phyloP scores from a whole-genome alignment of 495 filamentous ascomycete species.

The Zalerion maritima region DNA sequence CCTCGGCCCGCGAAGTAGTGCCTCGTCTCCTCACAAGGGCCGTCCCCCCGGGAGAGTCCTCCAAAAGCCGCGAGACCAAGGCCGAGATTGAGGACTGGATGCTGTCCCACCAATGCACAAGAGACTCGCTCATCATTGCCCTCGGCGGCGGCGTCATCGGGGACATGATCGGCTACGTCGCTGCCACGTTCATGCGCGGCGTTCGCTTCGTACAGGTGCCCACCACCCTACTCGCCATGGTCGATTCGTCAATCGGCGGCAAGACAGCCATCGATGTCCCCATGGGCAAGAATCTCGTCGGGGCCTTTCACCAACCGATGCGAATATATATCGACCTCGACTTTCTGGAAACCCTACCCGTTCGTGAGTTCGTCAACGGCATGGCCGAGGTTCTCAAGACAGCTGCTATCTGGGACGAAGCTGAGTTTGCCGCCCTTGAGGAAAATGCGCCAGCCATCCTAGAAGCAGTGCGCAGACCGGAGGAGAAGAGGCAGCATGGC shows the following conservation, averaged over 20 bases:
- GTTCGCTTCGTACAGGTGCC: slow-evolving; percentile 94
- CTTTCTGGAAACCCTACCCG: slow-evolving; percentile 83
- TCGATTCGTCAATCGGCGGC: slow-evolving; percentile 94
- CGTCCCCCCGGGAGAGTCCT: slow-evolving; percentile 82
- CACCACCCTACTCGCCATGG: slow-evolving; percentile 90
- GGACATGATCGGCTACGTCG: slow-evolving; percentile 93
- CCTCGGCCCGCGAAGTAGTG: slow-evolving; percentile 28
- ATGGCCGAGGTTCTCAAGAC: slow-evolving; percentile 99
- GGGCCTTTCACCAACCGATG: slow-evolving; percentile 90
- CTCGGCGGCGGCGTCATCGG: slow-evolving; percentile 96
- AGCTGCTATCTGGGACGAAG: slow-evolving; percentile 85
- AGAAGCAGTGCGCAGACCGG: slow-evolving; percentile 49
- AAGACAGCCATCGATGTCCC: slow-evolving; percentile 98
- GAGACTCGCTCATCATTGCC: slow-evolving; percentile 89
- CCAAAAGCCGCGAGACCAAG: slow-evolving; percentile 84
- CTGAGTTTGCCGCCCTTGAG: slow-evolving; percentile 76
- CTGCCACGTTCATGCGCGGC: slow-evolving; percentile 95
- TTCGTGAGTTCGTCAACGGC: slow-evolving; percentile 91
- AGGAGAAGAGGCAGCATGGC: slow-evolving; percentile 34
- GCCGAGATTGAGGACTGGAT: slow-evolving; percentile 97
- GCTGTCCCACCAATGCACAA: slow-evolving; percentile 76
- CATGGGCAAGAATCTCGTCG: slow-evolving; percentile 92
- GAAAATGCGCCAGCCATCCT: slow-evolving; percentile 63
- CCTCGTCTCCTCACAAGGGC: slow-evolving; percentile 72
- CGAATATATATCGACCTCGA: slow-evolving; percentile 87